phyloP scores from a whole-genome alignment of 208 protist species.

The Trichomonas vaginalis region DNA sequence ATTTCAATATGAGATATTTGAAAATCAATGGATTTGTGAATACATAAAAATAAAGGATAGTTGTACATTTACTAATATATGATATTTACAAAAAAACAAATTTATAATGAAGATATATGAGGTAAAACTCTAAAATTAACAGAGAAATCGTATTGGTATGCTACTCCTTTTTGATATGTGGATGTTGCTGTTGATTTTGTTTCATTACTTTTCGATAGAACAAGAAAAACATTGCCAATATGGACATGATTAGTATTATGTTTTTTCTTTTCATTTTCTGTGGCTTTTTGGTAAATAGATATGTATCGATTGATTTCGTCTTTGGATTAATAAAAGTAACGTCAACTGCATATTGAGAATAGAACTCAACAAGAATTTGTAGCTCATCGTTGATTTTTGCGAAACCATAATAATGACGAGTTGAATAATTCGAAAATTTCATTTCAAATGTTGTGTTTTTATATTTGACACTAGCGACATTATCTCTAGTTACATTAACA shows the following conservation, averaged over 20 bases:
- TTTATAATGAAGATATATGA: too few relatives aligned
- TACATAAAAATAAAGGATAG: too few relatives aligned
- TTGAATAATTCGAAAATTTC: background rate
- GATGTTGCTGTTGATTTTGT: background rate
- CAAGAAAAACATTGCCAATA: background rate
- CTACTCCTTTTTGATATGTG: background rate
- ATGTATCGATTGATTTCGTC: background rate
- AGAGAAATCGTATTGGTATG: too few relatives aligned
- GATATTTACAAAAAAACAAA: too few relatives aligned
- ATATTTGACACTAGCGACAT: background rate
- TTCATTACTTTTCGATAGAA: background rate
- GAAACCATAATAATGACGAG: background rate
- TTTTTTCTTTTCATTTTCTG: background rate
- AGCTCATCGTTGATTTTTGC: background rate
- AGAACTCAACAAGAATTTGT: background rate
- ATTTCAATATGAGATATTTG: too few relatives aligned
- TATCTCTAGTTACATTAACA: background rate
- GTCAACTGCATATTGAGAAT: background rate
- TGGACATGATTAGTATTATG: background rate
- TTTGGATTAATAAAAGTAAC: background rate
- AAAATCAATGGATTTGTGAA: too few relatives aligned
- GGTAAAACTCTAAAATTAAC: too few relatives aligned
- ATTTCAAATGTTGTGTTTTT: background rate
- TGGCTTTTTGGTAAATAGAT: background rate
- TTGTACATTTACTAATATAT: too few relatives aligned